Percentiles rank a stretch among this genome's conserved stretches.
phyloP scores from a whole-genome alignment of 116 monocot genomes.

The Posidonia oceanica region DNA sequence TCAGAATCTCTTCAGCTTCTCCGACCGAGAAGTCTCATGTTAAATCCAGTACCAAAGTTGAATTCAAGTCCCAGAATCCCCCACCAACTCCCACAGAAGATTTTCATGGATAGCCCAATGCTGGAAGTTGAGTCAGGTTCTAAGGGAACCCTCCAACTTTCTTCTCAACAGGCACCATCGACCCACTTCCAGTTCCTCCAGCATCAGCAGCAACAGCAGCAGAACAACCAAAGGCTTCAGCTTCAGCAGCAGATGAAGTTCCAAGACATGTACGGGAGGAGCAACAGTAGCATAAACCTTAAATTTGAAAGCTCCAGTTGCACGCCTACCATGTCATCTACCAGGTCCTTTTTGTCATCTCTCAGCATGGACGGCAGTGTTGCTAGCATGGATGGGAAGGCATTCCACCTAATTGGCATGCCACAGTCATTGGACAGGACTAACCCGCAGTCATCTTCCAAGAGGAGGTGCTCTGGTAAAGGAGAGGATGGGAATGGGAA shows the following conservation, averaged over 20 bases:
- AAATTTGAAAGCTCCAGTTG: constrained; percentile 69
- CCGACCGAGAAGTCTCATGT: constrained; percentile 22
- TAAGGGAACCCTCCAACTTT: constrained; percentile 13
- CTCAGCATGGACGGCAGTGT: constrained; percentile 82
- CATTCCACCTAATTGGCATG: constrained; percentile 63
- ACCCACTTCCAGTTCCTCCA: constrained; percentile 16
- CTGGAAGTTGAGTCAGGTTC: constrained; percentile 13
- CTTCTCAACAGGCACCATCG: neutral
- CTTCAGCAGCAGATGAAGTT: constrained; percentile 59
- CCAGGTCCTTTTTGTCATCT: constrained; percentile 68
- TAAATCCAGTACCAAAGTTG: constrained; percentile 3
- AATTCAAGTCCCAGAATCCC: constrained; percentile 11
- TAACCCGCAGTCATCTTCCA: constrained; percentile 16
- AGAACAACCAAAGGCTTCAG: constrained; percentile 38
- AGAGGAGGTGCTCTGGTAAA: constrained; percentile 60
- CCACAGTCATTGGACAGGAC: constrained; percentile 49
- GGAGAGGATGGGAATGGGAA: constrained; percentile 76
- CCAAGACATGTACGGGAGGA: constrained; percentile 64
- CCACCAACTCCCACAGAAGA: constrained; percentile 11
- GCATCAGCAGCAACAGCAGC: constrained; percentile 37
- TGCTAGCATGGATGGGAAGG: constrained; percentile 57
- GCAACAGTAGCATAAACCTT: constrained; percentile 49
- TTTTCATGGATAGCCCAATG: constrained; percentile 17
- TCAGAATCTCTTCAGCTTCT: constrained; percentile 22
- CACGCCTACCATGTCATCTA: constrained; percentile 56